phyloP scores from a whole-genome alignment of 169 alveolate genomes.

The Plasmodium reichenowi region DNA sequence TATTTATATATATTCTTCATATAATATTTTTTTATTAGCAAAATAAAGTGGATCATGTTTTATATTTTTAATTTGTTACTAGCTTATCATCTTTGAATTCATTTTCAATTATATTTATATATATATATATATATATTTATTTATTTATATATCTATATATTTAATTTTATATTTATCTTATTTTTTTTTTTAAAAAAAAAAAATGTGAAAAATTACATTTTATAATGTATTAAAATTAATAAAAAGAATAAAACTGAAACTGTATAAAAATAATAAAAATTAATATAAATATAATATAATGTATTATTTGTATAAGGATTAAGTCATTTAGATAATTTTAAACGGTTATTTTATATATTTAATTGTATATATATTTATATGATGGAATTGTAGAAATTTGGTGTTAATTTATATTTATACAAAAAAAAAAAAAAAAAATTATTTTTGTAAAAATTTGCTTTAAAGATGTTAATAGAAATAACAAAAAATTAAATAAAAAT shows the following conservation, averaged over 20 bases:
- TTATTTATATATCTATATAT: constrained; percentile 5
- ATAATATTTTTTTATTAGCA: neutral
- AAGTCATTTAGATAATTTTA: too few relatives aligned
- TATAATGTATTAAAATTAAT: constrained; percentile 7
- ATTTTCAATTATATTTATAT: constrained; percentile 45
- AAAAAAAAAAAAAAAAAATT: too few relatives aligned
- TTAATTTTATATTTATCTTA: constrained; percentile 22
- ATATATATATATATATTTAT: constrained; percentile 9
- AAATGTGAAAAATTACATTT: neutral
- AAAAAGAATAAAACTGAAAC: constrained; percentile 22
- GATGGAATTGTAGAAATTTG: too few relatives aligned
- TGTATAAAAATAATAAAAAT: neutral
- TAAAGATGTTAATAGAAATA: too few relatives aligned
- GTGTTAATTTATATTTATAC: too few relatives aligned
- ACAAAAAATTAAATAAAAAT: too few relatives aligned
- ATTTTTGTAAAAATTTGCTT: too few relatives aligned
- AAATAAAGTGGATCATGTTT: constrained; percentile 25
- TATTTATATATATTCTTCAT: constrained; percentile 1
- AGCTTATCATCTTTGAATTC: constrained; percentile 44
- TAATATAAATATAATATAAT: too few relatives aligned
- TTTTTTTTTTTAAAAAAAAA: constrained; percentile 33
- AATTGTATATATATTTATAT: too few relatives aligned
- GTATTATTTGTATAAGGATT: too few relatives aligned
- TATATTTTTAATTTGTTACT: constrained; percentile 62
- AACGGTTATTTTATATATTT: too few relatives aligned